Evolutionary conservation across 352 stramenopile genomes (phyloP), one percentile per base, ranked within the genome.

Genomic region (Phytophthora megakarya): DNA sequence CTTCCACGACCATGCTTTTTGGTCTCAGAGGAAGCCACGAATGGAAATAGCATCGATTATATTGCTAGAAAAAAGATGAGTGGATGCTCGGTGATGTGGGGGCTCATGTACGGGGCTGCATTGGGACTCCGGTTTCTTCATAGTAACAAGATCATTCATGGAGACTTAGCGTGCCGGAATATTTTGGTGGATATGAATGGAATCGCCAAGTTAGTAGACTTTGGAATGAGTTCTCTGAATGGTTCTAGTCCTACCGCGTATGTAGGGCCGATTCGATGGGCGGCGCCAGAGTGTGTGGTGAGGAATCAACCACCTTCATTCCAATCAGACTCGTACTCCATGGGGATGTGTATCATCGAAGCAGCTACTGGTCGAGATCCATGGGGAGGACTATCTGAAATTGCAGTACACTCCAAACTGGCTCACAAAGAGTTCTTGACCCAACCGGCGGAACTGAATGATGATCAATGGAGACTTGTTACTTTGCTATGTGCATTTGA

Each of bases 121-220:
- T n/a, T 66, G 3, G 47, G 33, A 11, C n/a, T 72, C 21, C 16
- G 49, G 9, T 70, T 49, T 42, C 49, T 69, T 1, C 62, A 75
- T 15, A 1, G 23, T 4, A 51, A 58, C 13, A 32, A 37, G 5
- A 68, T 65, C 5, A 30, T 56, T 3, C 59, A 76, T 30, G 61
- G 55, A 10, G 59, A 68, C 8, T 40, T 73, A 22, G 72, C 65
- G 22, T 45, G 50, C 32, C 56, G 65, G 21, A 67, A 71, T 43
- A 58, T 74, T 16, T 11, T 74, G n/a, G 51, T 73, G 16, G 55
- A 42, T 10, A 5, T 13, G 2, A 55, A 65, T 22, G 59, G 39
- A 13, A 56, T 54, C 3, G 63, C 39, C 12, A 60, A 65, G 49
- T 30, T 76, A 6, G 58, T 50, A 26, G 68, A 73, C 25, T 73